Conservation (phyloP, 2,329 filamentous ascomycete genomes). For the Podosphaera aphanis region DNA sequence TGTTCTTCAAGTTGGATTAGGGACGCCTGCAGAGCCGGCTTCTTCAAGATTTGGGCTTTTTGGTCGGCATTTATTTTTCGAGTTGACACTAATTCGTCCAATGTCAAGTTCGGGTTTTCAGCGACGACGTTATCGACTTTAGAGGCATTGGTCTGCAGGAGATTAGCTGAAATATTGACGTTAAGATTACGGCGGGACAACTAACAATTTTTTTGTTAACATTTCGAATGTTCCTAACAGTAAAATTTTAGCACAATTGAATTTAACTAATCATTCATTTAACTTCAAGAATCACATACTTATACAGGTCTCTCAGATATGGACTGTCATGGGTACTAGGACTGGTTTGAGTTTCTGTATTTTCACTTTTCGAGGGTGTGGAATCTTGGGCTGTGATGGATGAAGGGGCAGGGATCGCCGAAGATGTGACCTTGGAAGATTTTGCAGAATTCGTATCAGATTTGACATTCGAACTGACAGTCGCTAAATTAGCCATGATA, state of each 20-base stretch:
- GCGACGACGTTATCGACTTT: constrained; percentile 48
- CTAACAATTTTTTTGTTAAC: constrained; percentile 83
- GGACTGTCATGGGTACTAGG: constrained; percentile 43
- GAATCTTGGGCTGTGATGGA: constrained; percentile 22
- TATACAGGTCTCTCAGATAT: constrained; percentile 73
- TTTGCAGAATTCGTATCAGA: constrained; percentile 42
- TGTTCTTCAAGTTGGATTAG: constrained; percentile 51
- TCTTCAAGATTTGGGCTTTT: constrained; percentile 55
- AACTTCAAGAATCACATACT: constrained; percentile 31
- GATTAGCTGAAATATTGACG: constrained; percentile 7
- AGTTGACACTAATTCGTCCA: constrained; percentile 47
- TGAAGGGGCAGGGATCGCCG: constrained; percentile 23
- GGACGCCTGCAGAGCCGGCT: constrained; percentile 45
- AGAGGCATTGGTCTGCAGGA: constrained; percentile 37
- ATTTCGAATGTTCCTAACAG: constrained; percentile 60
- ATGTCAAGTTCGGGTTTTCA: constrained; percentile 44
- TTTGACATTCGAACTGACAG: constrained; percentile 37
- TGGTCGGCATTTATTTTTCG: constrained; percentile 65
- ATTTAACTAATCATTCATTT: not conserved
- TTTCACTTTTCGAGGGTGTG: no score
- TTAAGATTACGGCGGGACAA: constrained; percentile 5
- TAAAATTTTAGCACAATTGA: constrained; percentile 4
- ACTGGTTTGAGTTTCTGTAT: constrained; percentile 13
- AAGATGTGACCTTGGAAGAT: constrained; percentile 29
- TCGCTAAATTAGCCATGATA: constrained; percentile 37